Conservation (phyloP, 2,329 filamentous ascomycete genomes). For the Epichloe aotearoae region DNA sequence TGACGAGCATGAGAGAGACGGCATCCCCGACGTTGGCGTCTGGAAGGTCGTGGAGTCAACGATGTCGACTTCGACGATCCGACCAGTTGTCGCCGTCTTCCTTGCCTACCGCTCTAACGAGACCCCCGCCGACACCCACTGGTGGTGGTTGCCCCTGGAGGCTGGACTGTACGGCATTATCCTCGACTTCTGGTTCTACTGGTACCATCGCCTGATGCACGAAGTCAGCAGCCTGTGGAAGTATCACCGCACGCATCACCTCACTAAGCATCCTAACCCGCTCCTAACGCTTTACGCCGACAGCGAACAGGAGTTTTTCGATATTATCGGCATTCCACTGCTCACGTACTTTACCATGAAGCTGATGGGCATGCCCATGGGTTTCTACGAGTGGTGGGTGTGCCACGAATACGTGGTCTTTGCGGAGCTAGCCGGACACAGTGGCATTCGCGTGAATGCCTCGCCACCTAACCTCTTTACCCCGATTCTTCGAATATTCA, state of each 20-base stretch:
- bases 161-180: slow-evolving; percentile 2
- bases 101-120: not conserved
- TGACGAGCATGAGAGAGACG: slow-evolving; percentile 5
- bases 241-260: slow-evolving; percentile 5
- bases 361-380: slow-evolving; percentile 4
- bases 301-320: slow-evolving; percentile 4
- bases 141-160: not conserved
- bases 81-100: slow-evolving; percentile 4
- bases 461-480: slow-evolving; percentile 3
- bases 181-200: slow-evolving; percentile 7
- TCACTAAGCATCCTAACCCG: slow-evolving; percentile 6
- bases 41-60: not conserved
- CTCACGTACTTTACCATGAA: slow-evolving; percentile 6
- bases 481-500: not conserved
- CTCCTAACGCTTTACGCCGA: slow-evolving; percentile 4
- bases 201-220: slow-evolving; percentile 6
- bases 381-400: slow-evolving; percentile 7
- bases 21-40: slow-evolving; percentile 4
- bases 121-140: slow-evolving; percentile 1
- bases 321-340: slow-evolving; percentile 4
- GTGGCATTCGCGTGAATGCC: slow-evolving; percentile 1
- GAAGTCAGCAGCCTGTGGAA: slow-evolving; percentile 4
- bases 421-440: slow-evolving; percentile 5
- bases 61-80: slow-evolving; percentile 1
- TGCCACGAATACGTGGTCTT: slow-evolving; percentile 6